These are phyloP conservation scores for Kurtzmaniella quercitrusa DNA, from an alignment of 1,139 yeast genomes.

Conservation along the genomic window DNA sequence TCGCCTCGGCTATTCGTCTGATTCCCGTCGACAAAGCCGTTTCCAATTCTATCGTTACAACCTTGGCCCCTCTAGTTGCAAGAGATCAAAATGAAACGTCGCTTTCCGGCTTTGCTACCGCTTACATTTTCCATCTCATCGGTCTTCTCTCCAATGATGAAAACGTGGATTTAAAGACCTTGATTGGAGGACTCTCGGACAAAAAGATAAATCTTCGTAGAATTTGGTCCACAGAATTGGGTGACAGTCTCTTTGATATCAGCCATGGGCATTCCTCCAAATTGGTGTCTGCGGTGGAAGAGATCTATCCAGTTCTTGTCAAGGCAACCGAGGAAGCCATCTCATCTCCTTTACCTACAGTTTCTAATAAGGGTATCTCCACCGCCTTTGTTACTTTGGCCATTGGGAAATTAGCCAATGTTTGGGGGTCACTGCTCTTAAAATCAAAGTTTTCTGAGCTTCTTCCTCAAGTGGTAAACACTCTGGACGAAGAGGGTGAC, in stretches of 20 bases:
- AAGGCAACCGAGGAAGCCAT: slow-evolving; percentile 40
- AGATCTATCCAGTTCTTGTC: slow-evolving; percentile 26
- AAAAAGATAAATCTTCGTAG: slow-evolving; percentile 59
- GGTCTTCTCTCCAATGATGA: slow-evolving; percentile 7
- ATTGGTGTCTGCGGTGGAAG: slow-evolving; percentile 11
- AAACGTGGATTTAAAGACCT: slow-evolving; percentile 10
- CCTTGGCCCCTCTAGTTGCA: slow-evolving; percentile 46
- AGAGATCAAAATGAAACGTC: slow-evolving; percentile 78
- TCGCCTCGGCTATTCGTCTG: slow-evolving; percentile 34
- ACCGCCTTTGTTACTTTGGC: slow-evolving; percentile 41
- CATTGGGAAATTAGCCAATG: slow-evolving; percentile 5
- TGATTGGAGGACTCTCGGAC: slow-evolving; percentile 55
- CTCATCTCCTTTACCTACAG: slow-evolving; percentile 45
- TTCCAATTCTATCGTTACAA: slow-evolving; percentile 36
- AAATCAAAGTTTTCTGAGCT: background rate
- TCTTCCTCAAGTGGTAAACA: slow-evolving; percentile 7
- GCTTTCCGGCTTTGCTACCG: slow-evolving; percentile 45
- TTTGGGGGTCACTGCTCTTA: background rate
- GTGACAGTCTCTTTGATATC: slow-evolving; percentile 17
- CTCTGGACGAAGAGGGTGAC: slow-evolving; percentile 28
- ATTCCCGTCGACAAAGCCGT: slow-evolving; percentile 20
- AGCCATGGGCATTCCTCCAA: background rate
- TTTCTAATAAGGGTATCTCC: slow-evolving; percentile 44
- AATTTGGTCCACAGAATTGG: slow-evolving; percentile 63
- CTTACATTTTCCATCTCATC: slow-evolving; percentile 43